A percentile compares a stretch with the other conserved stretches of the same genome.
These are phyloP conservation scores for Dendrobium catenatum DNA, from an alignment of 106 monocot species.

Conservation along the genomic window DNA sequence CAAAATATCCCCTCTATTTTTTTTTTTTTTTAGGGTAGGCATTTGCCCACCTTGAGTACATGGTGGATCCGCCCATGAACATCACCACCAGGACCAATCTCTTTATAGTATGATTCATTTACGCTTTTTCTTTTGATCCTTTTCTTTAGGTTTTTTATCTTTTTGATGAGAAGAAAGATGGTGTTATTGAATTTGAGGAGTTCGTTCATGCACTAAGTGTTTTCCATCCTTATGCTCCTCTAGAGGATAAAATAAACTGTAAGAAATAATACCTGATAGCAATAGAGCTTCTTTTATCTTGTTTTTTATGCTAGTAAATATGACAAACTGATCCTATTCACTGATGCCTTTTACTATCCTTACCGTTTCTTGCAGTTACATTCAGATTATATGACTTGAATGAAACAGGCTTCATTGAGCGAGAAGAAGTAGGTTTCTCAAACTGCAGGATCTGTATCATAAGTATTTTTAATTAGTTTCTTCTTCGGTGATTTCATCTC, in stretches of 20 bases:
- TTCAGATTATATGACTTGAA: slow-evolving; percentile 86
- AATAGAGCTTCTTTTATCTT: too few relatives aligned
- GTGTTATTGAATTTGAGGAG: slow-evolving; percentile 74
- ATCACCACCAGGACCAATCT: too few relatives aligned
- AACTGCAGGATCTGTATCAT: neutral
- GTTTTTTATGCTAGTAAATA: too few relatives aligned
- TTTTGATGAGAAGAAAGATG: slow-evolving; percentile 72
- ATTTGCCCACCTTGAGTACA: too few relatives aligned
- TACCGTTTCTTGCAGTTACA: slow-evolving; percentile 50
- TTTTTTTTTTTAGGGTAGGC: too few relatives aligned
- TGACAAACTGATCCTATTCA: neutral
- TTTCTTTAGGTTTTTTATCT: slow-evolving; percentile 52
- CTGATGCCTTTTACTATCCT: neutral
- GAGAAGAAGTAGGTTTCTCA: slow-evolving; percentile 63
- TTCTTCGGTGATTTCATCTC: neutral
- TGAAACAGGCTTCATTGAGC: slow-evolving; percentile 83
- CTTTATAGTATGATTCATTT: too few relatives aligned
- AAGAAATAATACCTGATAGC: slow-evolving; percentile 8
- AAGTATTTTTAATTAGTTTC: neutral
- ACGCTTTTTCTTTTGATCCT: too few relatives aligned
- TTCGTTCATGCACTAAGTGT: slow-evolving; percentile 60
- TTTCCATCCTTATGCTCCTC: slow-evolving; percentile 61
- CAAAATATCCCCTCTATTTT: too few relatives aligned
- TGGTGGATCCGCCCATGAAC: too few relatives aligned
- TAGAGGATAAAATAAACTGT: slow-evolving; percentile 64